phyloP scores from a whole-genome alignment of 768 basidiomycete genomes.

The Phylloporus scabripes region DNA sequence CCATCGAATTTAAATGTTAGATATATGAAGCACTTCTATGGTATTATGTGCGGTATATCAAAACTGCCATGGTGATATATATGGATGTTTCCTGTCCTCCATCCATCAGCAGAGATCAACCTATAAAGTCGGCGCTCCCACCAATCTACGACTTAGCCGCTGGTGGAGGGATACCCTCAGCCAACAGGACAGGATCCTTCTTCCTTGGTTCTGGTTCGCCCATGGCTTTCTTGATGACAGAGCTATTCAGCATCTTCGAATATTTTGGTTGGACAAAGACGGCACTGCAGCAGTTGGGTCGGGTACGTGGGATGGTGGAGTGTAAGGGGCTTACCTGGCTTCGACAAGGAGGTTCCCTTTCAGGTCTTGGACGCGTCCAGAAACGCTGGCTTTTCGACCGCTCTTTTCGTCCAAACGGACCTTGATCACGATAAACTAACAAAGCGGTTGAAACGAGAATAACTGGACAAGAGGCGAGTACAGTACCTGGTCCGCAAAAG shows the following conservation, averaged over 20 bases:
- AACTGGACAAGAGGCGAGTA: neutral
- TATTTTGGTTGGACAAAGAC: conserved; percentile 89
- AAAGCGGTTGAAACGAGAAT: neutral
- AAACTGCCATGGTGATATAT: neutral
- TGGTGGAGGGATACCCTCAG: conserved; percentile 26
- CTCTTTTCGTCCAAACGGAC: conserved; percentile 59
- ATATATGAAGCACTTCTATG: neutral
- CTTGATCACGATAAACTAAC: conserved; percentile 78
- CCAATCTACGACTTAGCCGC: conserved; percentile 20
- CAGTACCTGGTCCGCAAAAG: conserved; percentile 76
- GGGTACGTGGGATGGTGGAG: no score
- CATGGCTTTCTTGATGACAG: conserved; percentile 55
- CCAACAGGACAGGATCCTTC: conserved; percentile 21
- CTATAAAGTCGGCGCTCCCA: neutral
- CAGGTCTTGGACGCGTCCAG: conserved; percentile 69
- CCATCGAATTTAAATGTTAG: no score
- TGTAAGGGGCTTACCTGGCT: conserved; percentile 56
- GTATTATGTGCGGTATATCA: neutral
- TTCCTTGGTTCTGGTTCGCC: conserved; percentile 45
- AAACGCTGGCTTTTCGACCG: conserved; percentile 74
- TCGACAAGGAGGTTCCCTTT: conserved; percentile 81
- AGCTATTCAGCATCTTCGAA: conserved; percentile 65
- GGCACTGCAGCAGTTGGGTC: conserved; percentile 38
- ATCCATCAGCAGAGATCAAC: neutral
- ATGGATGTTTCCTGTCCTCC: neutral